Percentiles rank a stretch among this genome's conserved stretches.
phyloP scores from a whole-genome alignment of 495 filamentous ascomycete genomes.

The Eremomyces bilateralis region DNA sequence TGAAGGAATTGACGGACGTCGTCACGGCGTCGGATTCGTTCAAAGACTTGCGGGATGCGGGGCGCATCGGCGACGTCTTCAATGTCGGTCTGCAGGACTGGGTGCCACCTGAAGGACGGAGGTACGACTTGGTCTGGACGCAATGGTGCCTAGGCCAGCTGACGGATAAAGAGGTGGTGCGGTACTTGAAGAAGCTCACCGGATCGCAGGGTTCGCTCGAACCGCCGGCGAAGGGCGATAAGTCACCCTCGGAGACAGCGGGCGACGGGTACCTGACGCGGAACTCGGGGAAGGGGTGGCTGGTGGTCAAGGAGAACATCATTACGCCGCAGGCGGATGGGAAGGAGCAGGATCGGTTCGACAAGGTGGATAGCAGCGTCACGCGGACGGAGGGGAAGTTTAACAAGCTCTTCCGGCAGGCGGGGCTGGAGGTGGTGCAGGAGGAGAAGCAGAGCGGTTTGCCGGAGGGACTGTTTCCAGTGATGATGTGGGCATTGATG shows the following conservation, averaged over 20 bases:
- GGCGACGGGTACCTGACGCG: too few relatives aligned
- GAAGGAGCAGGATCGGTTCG: conserved; percentile 41
- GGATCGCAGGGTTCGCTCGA: too few relatives aligned
- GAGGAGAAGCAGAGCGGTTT: conserved; percentile 51
- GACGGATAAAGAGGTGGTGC: conserved; percentile 53
- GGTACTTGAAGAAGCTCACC: conserved; percentile 41
- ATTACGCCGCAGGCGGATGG: conserved; percentile 37
- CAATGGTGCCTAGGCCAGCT: conserved; percentile 92
- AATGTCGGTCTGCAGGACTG: conserved; percentile 60
- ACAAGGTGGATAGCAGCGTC: conserved; percentile 59
- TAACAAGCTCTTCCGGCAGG: conserved; percentile 41
- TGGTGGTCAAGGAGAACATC: conserved; percentile 80
- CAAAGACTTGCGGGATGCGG: conserved; percentile 4
- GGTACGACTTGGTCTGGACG: conserved; percentile 45
- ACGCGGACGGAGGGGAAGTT: conserved; percentile 56
- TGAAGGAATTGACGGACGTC: conserved; percentile 26
- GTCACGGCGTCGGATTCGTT: conserved; percentile 16
- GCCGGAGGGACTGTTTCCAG: conserved; percentile 17
- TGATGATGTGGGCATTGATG: conserved; percentile 17
- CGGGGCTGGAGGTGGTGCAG: conserved; percentile 40
- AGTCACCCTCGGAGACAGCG: too few relatives aligned
- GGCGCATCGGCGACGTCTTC: conserved; percentile 36
- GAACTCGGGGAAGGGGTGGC: conserved; percentile 17
- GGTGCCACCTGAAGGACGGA: conserved; percentile 31
- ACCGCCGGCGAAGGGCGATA: conserved; percentile 20